These are phyloP conservation scores for Salix exigua DNA, from an alignment of 345 rosid species.

Conservation along the genomic window DNA sequence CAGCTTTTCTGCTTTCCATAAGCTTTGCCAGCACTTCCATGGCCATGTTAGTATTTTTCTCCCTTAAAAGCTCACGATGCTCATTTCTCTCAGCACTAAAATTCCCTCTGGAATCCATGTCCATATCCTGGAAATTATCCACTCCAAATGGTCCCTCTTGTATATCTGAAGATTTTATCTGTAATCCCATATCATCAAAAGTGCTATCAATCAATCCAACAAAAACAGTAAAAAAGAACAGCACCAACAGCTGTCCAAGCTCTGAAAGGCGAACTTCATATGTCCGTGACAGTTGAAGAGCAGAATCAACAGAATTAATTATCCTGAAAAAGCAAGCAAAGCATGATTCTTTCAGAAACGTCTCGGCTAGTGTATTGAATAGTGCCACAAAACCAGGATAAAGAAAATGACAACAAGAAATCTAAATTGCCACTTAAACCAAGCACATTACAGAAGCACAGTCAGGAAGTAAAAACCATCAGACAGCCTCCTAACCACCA, in stretches of 20 bases:
- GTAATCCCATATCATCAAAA: slow-evolving; percentile 47
- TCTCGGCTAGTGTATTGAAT: neutral
- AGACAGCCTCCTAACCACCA: too few relatives aligned
- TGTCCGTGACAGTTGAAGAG: slow-evolving; percentile 43
- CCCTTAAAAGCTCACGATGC: slow-evolving; percentile 30
- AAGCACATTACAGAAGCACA: neutral
- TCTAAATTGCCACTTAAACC: neutral
- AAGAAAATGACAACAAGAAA: too few relatives aligned
- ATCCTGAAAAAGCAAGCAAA: slow-evolving; percentile 40
- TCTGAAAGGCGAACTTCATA: slow-evolving; percentile 34
- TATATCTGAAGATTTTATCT: slow-evolving; percentile 14
- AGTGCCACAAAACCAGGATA: neutral
- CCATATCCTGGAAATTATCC: slow-evolving; percentile 32
- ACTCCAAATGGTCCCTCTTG: slow-evolving; percentile 20
- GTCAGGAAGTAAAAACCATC: neutral
- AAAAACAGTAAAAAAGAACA: slow-evolving; percentile 41
- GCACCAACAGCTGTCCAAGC: slow-evolving; percentile 43
- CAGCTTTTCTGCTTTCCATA: slow-evolving; percentile 42
- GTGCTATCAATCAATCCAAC: slow-evolving; percentile 39
- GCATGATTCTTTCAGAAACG: neutral
- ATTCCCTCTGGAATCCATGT: slow-evolving; percentile 25
- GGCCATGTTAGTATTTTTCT: slow-evolving; percentile 38
- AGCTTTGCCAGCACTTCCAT: slow-evolving; percentile 46
- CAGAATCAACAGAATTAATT: slow-evolving; percentile 40
- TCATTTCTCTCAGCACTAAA: slow-evolving; percentile 22